These are phyloP conservation scores for Phoenix dactylifera DNA, from an alignment of 176 grass and related monocot genomes.

Conservation along the genomic window DNA sequence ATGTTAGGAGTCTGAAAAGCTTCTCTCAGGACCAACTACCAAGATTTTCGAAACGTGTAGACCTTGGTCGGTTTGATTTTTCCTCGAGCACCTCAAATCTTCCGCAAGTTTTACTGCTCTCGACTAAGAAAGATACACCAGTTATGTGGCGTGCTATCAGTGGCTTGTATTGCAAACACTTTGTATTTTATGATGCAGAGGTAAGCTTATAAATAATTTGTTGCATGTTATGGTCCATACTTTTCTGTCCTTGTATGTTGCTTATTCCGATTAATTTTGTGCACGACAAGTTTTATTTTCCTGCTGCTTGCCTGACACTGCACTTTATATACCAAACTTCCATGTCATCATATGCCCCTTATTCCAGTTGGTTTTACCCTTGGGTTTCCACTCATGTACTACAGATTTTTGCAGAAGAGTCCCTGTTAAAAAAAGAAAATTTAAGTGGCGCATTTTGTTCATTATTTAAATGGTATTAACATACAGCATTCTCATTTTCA, in stretches of 20 bases:
- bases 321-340: too few relatives aligned
- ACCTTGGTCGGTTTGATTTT: slow-evolving; percentile 48
- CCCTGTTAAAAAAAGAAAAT: too few relatives aligned
- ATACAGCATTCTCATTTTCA: neutral
- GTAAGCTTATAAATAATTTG: slow-evolving; percentile 18
- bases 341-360: too few relatives aligned
- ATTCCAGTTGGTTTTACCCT: too few relatives aligned
- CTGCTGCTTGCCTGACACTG: too few relatives aligned
- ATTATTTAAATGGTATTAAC: too few relatives aligned
- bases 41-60: slow-evolving; percentile 71
- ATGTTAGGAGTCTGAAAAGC: slow-evolving; percentile 72
- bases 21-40: slow-evolving; percentile 89
- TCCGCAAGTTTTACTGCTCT: slow-evolving; percentile 72
- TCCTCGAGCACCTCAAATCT: slow-evolving; percentile 37
- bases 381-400: too few relatives aligned
- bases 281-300: neutral
- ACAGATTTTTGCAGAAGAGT: too few relatives aligned
- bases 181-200: slow-evolving; percentile 81
- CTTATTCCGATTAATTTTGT: neutral
- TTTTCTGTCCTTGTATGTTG: neutral
- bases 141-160: slow-evolving; percentile 78
- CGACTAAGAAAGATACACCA: slow-evolving; percentile 81
- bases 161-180: slow-evolving; percentile 56
- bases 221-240: too few relatives aligned
- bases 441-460: too few relatives aligned